Evolutionary conservation across 83 land plant species (phyloP).

Genomic region (Diphasiastrum complanatum): DNA sequence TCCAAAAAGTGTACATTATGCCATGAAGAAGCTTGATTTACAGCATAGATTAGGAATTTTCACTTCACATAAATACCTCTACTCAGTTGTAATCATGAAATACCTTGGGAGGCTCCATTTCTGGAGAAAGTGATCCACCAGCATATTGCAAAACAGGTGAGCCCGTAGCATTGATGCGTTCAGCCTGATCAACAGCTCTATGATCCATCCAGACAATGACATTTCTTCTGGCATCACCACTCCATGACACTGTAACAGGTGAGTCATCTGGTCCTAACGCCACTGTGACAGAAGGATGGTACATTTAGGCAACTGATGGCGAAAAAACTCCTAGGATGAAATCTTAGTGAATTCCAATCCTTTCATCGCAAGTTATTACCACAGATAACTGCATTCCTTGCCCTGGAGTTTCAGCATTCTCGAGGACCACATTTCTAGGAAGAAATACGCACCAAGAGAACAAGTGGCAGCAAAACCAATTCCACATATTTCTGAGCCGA

Average conservation of each 20-base stretch:
- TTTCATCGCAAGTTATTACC: neutral
- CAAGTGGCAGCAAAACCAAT: constrained; percentile 95
- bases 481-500: constrained; percentile 59
- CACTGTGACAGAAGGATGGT: constrained; percentile 53
- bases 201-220: constrained; percentile 99
- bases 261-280: constrained; percentile 88
- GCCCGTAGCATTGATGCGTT: constrained; percentile 65
- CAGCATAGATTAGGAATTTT: too few relatives aligned
- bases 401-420: neutral
- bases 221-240: constrained; percentile 91
- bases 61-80: too few relatives aligned
- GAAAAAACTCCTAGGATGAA: too few relatives aligned
- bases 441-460: constrained; percentile 67
- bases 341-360: neutral
- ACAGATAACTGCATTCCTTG: constrained; percentile 7
- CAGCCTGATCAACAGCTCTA: constrained; percentile 86
- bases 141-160: constrained; percentile 85
- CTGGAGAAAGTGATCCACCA: constrained; percentile 89
- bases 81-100: too few relatives aligned
- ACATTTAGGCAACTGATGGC: constrained; percentile 2
- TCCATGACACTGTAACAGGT: constrained; percentile 85
- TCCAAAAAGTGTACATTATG: too few relatives aligned
- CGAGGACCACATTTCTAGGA: neutral
- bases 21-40: too few relatives aligned
- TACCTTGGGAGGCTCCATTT: constrained; percentile 97